Conservation (phyloP, 192 early-diverging fungal species). For the Backusella westeae region DNA sequence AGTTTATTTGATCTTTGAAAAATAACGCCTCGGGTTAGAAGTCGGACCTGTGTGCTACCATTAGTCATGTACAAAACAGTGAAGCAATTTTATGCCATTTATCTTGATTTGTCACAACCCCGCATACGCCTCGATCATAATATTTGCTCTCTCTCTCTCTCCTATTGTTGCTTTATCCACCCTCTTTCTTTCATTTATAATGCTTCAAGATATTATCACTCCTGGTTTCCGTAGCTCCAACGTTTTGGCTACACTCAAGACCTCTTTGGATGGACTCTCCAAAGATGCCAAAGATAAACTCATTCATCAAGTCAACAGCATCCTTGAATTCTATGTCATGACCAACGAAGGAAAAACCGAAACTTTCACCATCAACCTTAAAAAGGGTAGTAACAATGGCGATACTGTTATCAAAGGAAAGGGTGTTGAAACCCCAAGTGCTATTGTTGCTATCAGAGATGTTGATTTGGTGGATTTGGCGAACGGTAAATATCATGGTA, state of each 20-base stretch:
- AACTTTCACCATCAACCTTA: slow-evolving; percentile 85
- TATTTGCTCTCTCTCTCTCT: neutral
- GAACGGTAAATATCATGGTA: slow-evolving; percentile 82
- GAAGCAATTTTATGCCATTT: too few relatives aligned
- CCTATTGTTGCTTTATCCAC: neutral
- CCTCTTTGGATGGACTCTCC: slow-evolving; percentile 51
- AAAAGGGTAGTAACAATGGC: slow-evolving; percentile 51
- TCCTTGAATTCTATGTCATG: slow-evolving; percentile 87
- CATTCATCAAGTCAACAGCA: slow-evolving; percentile 76
- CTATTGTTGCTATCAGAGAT: slow-evolving; percentile 70
- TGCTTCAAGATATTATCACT: slow-evolving; percentile 23
- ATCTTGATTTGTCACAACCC: too few relatives aligned
- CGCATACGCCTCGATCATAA: neutral
- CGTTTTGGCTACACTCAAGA: slow-evolving; percentile 68
- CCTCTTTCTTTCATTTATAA: neutral
- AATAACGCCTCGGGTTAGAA: too few relatives aligned
- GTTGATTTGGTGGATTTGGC: slow-evolving; percentile 80
- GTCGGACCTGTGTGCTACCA: too few relatives aligned
- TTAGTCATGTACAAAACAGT: too few relatives aligned
- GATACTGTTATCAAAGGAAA: slow-evolving; percentile 49
- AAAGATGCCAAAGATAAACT: slow-evolving; percentile 58
- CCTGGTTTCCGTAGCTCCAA: slow-evolving; percentile 72
- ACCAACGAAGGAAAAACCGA: slow-evolving; percentile 66
- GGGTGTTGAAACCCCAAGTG: slow-evolving; percentile 66
- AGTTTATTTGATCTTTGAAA: too few relatives aligned